Percentiles rank a stretch among this genome's conserved stretches.
Conservation (phyloP, 2,329 filamentous ascomycete genomes). For the Balansia obtecta region DNA sequence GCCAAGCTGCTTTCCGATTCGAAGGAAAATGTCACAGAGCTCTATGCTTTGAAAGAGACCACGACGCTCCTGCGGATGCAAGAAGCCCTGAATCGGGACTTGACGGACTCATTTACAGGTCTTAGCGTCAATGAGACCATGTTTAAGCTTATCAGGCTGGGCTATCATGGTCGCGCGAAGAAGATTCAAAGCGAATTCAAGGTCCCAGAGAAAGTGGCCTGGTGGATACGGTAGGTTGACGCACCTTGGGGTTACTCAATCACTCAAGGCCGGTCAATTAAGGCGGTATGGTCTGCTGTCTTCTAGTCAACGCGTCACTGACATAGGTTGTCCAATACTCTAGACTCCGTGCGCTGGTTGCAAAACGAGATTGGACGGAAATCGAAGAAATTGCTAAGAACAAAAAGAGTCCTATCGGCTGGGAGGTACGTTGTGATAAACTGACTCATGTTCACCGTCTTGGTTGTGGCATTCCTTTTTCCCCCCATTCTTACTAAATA, state of each 20-base stretch:
- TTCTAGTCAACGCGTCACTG: not conserved
- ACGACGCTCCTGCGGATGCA: constrained; percentile 72
- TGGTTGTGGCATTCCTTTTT: not conserved
- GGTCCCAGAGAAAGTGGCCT: constrained; percentile 77
- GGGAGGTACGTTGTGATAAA: constrained; percentile 56
- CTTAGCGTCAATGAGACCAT: constrained; percentile 85
- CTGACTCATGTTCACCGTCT: not conserved
- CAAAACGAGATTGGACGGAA: constrained; percentile 83
- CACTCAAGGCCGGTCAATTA: not conserved
- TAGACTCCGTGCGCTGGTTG: constrained; percentile 75
- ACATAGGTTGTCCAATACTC: not conserved
- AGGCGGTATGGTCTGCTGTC: not conserved
- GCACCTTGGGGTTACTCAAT: not conserved
- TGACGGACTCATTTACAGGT: constrained; percentile 65
- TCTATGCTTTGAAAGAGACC: constrained; percentile 67
- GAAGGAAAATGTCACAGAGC: constrained; percentile 65
- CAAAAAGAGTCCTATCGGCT: constrained; percentile 85
- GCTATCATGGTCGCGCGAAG: constrained; percentile 72
- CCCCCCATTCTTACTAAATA: too few relatives aligned
- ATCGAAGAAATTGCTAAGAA: constrained; percentile 72
- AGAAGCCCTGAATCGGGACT: constrained; percentile 73
- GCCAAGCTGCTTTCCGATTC: constrained; percentile 73
- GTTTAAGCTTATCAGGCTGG: constrained; percentile 71
- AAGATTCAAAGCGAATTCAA: constrained; percentile 90
- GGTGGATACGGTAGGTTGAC: constrained; percentile 59